phyloP scores from a whole-genome alignment of 169 alveolate genomes.

The Plasmodium gonderi region DNA sequence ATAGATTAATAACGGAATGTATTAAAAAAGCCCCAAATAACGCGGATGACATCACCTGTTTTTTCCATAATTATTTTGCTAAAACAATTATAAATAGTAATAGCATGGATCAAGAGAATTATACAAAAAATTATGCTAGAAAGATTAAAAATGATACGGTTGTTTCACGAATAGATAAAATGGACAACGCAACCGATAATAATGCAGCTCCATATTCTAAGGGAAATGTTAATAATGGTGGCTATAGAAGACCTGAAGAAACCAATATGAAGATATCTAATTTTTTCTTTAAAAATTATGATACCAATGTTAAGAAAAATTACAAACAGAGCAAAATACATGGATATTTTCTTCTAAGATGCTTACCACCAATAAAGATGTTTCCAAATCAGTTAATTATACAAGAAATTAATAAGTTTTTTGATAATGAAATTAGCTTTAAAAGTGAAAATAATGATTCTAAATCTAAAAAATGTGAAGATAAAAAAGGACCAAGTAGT shows the following conservation, averaged over 20 bases:
- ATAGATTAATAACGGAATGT: slow-evolving; percentile 61
- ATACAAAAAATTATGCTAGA: neutral
- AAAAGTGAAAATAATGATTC: neutral
- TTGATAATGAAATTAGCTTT: slow-evolving; percentile 5
- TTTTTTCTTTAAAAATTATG: slow-evolving; percentile 31
- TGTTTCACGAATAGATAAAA: neutral
- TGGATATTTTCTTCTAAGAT: slow-evolving; percentile 47
- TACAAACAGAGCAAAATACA: slow-evolving; percentile 53
- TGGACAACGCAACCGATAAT: neutral
- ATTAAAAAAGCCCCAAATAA: slow-evolving; percentile 67
- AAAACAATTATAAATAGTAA: neutral
- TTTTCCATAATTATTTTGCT: slow-evolving; percentile 55
- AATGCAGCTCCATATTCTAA: neutral
- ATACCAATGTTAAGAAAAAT: slow-evolving; percentile 20
- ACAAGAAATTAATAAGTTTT: slow-evolving; percentile 39
- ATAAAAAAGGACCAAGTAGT: neutral
- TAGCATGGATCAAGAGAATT: neutral
- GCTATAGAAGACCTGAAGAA: slow-evolving; percentile 5
- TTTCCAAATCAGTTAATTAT: slow-evolving; percentile 52
- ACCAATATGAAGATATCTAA: slow-evolving; percentile 29
- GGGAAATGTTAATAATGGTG: neutral
- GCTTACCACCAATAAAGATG: slow-evolving; percentile 68
- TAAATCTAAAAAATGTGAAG: neutral
- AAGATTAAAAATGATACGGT: neutral
- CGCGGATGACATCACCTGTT: slow-evolving; percentile 63